Evolutionary conservation across 345 rosid species (phyloP).

Genomic region (Citrus cavaleriei): DNA sequence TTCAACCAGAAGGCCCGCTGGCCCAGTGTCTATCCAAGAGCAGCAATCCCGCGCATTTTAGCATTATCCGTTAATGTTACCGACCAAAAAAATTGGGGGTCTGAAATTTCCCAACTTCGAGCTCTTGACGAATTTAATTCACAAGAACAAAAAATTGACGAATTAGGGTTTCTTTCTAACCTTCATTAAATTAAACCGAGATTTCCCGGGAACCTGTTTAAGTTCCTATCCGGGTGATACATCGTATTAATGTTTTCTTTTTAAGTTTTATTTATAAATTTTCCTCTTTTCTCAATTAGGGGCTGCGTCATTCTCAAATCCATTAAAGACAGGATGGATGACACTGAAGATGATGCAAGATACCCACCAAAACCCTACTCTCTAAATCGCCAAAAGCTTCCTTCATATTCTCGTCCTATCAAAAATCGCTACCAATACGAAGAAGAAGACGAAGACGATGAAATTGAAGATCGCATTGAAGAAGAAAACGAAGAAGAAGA

Average conservation of each 20-base stretch:
- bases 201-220: neutral
- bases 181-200: neutral
- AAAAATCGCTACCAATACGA: slow-evolving; percentile 15
- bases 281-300: neutral
- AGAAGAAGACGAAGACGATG: slow-evolving; percentile 23
- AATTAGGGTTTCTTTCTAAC: neutral
- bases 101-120: neutral
- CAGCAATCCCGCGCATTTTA: neutral
- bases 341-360: slow-evolving; percentile 24
- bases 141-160: too few relatives aligned
- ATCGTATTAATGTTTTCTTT: neutral
- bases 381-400: slow-evolving; percentile 21
- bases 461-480: slow-evolving; percentile 17
- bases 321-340: slow-evolving; percentile 14
- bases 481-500: slow-evolving; percentile 18
- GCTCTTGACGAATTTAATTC: neutral
- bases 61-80: neutral
- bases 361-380: slow-evolving; percentile 28
- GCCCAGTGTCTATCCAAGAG: too few relatives aligned
- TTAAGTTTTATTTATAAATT: too few relatives aligned
- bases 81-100: neutral
- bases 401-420: slow-evolving; percentile 18
- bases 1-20: neutral
- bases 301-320: neutral
- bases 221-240: neutral